Evolutionary conservation across 768 basidiomycete genomes (phyloP).

Genomic region (Rhizopogon roseolus): DNA sequence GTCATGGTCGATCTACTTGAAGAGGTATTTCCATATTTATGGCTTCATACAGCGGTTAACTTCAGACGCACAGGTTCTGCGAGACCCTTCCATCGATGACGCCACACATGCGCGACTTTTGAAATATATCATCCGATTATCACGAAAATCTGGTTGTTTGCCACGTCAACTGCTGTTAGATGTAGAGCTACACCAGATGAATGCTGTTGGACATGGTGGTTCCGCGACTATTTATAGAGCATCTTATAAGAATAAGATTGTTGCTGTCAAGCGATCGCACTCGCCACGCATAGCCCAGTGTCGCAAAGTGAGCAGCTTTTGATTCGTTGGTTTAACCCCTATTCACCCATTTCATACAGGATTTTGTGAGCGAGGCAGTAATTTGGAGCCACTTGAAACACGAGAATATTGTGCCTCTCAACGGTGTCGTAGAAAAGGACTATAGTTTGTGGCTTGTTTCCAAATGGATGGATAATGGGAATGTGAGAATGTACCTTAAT

Average conservation of each 20-base stretch:
- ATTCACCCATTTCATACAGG: constrained; percentile 3
- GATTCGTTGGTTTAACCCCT: background rate
- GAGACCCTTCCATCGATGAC: background rate
- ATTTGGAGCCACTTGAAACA: constrained; percentile 22
- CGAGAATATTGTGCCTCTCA: constrained; percentile 21
- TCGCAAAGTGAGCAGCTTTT: background rate
- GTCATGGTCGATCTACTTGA: constrained; percentile 19
- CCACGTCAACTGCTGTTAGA: constrained; percentile 3
- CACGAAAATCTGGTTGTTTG: constrained; percentile 22
- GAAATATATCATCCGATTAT: constrained; percentile 19
- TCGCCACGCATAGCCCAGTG: background rate
- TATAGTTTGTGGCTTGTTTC: constrained; percentile 18
- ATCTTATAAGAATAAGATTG: constrained; percentile 4
- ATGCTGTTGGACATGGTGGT: constrained; percentile 9
- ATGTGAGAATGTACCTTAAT: constrained; percentile 8
- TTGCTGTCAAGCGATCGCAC: constrained; percentile 20
- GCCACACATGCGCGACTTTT: constrained; percentile 11
- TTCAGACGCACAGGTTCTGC: constrained; percentile 10
- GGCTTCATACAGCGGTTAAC: background rate
- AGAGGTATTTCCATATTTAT: constrained; percentile 8
- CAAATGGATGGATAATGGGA: constrained; percentile 16
- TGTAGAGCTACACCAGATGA: background rate
- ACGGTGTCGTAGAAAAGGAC: constrained; percentile 12
- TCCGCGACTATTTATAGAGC: constrained; percentile 17
- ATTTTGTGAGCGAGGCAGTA: constrained; percentile 22